Evolutionary conservation across 140 eudicot genomes (phyloP).

Genomic region (Stevia rebaudiana): DNA sequence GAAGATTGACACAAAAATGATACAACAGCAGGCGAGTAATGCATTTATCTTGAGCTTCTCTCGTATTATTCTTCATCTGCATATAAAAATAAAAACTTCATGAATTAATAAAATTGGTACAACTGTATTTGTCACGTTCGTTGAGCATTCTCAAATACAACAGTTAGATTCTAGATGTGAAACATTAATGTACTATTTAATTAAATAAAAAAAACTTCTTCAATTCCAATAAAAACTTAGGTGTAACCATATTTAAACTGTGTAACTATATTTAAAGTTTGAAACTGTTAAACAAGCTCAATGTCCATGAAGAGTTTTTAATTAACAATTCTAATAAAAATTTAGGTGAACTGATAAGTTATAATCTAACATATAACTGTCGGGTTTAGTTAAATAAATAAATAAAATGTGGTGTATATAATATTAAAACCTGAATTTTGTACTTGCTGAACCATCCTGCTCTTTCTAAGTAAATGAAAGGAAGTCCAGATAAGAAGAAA

Average conservation of each 20-base stretch:
- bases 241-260: too few relatives aligned
- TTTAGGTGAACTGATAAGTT: background rate
- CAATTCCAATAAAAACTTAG: background rate
- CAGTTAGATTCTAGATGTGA: background rate
- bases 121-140: background rate
- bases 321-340: background rate
- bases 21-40: too few relatives aligned
- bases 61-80: too few relatives aligned
- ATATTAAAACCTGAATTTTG: constrained; percentile 74
- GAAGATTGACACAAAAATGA: too few relatives aligned
- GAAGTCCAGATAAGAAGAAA: constrained; percentile 94
- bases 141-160: background rate
- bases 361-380: background rate
- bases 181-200: background rate
- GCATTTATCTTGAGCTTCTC: too few relatives aligned
- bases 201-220: background rate
- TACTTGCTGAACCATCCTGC: constrained; percentile 91
- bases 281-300: background rate
- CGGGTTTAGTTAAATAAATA: background rate
- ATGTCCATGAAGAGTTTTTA: background rate
- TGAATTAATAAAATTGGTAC: background rate
- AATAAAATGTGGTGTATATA: background rate
- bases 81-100: too few relatives aligned
- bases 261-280: background rate
- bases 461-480: constrained; percentile 81